Evolutionary conservation across 2,329 filamentous ascomycete species (phyloP).

Genomic region (Thelonectria olida): DNA sequence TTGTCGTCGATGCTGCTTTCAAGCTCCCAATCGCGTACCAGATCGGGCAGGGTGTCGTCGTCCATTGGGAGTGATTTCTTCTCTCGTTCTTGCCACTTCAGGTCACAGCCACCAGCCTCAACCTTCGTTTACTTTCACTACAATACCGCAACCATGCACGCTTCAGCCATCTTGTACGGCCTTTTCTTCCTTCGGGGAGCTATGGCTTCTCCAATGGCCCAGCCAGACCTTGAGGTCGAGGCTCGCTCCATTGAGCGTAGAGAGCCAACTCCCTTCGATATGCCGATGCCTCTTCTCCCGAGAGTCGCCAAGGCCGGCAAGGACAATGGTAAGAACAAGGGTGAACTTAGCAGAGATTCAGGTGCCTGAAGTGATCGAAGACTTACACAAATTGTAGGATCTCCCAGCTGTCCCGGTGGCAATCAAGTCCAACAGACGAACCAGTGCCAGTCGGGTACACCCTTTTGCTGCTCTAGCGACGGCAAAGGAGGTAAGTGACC

Average conservation of each 20-base stretch:
- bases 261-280: slow-evolving; percentile 10
- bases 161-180: slow-evolving; percentile 17
- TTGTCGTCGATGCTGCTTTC: no score
- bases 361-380: background rate
- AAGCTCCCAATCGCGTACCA: no score
- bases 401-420: background rate
- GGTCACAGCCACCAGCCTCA: background rate
- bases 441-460: slow-evolving; percentile 22
- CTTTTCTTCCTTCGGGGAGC: slow-evolving; percentile 19
- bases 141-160: slow-evolving; percentile 23
- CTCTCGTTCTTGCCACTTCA: background rate
- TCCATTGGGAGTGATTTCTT: no score
- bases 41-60: no score
- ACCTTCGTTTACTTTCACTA: background rate
- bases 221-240: slow-evolving; percentile 6
- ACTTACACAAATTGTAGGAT: background rate
- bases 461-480: slow-evolving; percentile 29
- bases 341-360: background rate
- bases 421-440: slow-evolving; percentile 7
- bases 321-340: background rate
- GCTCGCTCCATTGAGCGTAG: slow-evolving; percentile 20
- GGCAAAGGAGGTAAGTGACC: slow-evolving; percentile 21
- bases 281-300: slow-evolving; percentile 26
- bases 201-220: slow-evolving; percentile 17
- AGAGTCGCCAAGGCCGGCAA: background rate